Evolutionary conservation across 2,329 filamentous ascomycete genomes (phyloP).

Genomic region (Hypocrella siamensis): DNA sequence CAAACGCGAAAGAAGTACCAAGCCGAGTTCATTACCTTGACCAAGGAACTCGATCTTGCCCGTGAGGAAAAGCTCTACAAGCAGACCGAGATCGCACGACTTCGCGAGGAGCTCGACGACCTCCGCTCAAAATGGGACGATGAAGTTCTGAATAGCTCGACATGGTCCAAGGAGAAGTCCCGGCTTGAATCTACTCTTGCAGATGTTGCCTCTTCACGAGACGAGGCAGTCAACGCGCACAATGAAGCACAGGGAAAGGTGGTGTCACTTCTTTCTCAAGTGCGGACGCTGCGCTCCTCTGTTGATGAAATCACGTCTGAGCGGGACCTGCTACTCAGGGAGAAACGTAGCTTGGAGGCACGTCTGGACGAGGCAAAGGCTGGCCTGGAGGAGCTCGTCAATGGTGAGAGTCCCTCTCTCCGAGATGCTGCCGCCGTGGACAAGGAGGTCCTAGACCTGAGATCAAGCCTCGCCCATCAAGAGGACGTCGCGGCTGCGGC

Average conservation of each 20-base stretch:
- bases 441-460: conserved; percentile 77
- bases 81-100: conserved; percentile 71
- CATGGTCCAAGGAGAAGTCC: conserved; percentile 96
- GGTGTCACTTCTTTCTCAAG: conserved; percentile 77
- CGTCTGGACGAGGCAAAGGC: conserved; percentile 77
- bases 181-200: conserved; percentile 79
- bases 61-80: conserved; percentile 76
- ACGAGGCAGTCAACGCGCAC: conserved; percentile 84
- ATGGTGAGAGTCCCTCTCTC: conserved; percentile 72
- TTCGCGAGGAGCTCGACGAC: conserved; percentile 93
- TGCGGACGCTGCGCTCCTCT: conserved; percentile 65
- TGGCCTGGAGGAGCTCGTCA: conserved; percentile 74
- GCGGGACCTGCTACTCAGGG: conserved; percentile 67
- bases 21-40: conserved; percentile 74
- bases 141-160: conserved; percentile 91
- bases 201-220: conserved; percentile 77
- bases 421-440: conserved; percentile 82
- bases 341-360: conserved; percentile 80
- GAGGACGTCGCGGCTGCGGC: conserved; percentile 85
- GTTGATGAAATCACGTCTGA: conserved; percentile 79
- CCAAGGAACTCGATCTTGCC: conserved; percentile 83
- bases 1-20: conserved; percentile 98
- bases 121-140: conserved; percentile 95
- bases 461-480: conserved; percentile 76
- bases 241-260: conserved; percentile 92